Evolutionary conservation across 345 rosid species (phyloP), one percentile per base, ranked within the genome.

Genomic region (Brassica juncea): DNA sequence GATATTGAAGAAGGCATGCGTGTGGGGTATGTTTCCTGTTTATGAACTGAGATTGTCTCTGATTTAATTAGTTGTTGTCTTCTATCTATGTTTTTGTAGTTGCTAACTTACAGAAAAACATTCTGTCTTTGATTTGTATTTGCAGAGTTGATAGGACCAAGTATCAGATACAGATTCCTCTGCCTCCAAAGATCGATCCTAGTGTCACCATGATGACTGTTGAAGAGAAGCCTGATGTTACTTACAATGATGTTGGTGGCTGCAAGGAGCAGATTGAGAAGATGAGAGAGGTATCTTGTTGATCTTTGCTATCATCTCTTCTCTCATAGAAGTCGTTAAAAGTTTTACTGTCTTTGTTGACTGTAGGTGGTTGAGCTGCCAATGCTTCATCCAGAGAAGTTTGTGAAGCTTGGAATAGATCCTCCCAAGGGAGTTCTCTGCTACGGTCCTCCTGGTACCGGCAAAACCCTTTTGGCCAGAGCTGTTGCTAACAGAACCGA

Each of bases 201-300:
- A 95, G 98, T 77, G 99, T 95, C 64, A 95, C 99, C 55, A 95
- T 95, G 99, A 94, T 94, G 99, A 94, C 98, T 0, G 99, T 92
- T 8, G 99, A 94, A 85, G 99, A 94, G 84, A 94, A 94, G 70
- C 99, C 99, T 30, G 99, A 94, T 82, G 99, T 94, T 21, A 94
- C 99, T 4, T 94, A 94, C 80, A 92, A 92, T 82, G 99, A 94
- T 82, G 99, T 92, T 70, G 99, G 97, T 59, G 97, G 99, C 62
- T 94, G 99, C 74, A 94, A 94, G 83, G 99, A 94, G 83, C 99
- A 94, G 77, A 94, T 94, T 82, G 99, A 94, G 77, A 94, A 85
- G 86, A 94, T 94, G 99, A 75, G 99, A 72, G 99, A 94, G 86
- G 99, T 92, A 70, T 49, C 2, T 49, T 31, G 89, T 70, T 42